Evolutionary conservation across 106 monocot genomes (phyloP).

Genomic region (Dioscorea alata): DNA sequence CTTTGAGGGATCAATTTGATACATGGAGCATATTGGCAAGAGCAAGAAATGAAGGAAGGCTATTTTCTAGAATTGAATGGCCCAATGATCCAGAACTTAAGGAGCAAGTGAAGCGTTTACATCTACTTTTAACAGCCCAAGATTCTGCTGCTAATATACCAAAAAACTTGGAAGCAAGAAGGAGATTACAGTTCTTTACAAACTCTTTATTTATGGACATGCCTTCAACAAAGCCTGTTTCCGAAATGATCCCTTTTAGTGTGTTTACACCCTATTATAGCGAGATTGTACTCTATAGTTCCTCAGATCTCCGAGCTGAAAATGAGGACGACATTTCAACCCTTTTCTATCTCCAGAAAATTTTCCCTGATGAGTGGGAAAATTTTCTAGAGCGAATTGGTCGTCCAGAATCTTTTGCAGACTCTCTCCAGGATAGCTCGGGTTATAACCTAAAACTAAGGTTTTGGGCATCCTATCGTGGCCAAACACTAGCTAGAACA

Average conservation of each 20-base stretch:
- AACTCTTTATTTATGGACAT: constrained; percentile 97
- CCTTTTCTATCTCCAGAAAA: constrained; percentile 98
- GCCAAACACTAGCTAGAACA: constrained; percentile 96
- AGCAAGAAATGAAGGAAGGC: constrained; percentile 78
- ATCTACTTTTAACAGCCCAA: constrained; percentile 88
- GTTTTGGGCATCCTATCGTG: constrained; percentile 97
- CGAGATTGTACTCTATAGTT: constrained; percentile 94
- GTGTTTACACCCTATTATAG: constrained; percentile 99
- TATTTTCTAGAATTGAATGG: constrained; percentile 83
- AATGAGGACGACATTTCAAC: constrained; percentile 97
- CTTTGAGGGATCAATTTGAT: constrained; percentile 87
- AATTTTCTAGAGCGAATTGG: constrained; percentile 89
- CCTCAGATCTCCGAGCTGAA: constrained; percentile 57
- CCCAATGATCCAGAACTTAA: constrained; percentile 75
- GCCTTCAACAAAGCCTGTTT: constrained; percentile 77
- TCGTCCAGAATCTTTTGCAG: constrained; percentile 47
- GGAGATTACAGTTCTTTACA: constrained; percentile 87
- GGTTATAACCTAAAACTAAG: constrained; percentile 68
- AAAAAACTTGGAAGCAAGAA: constrained; percentile 90
- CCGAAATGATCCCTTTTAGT: constrained; percentile 93
- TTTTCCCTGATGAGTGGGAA: constrained; percentile 98
- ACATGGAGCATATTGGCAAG: constrained; percentile 81
- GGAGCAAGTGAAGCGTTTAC: constrained; percentile 88
- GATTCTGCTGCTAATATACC: constrained; percentile 91
- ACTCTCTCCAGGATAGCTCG: constrained; percentile 53